phyloP scores from a whole-genome alignment of 495 filamentous ascomycete genomes.

The Penicillium bovifimosum region DNA sequence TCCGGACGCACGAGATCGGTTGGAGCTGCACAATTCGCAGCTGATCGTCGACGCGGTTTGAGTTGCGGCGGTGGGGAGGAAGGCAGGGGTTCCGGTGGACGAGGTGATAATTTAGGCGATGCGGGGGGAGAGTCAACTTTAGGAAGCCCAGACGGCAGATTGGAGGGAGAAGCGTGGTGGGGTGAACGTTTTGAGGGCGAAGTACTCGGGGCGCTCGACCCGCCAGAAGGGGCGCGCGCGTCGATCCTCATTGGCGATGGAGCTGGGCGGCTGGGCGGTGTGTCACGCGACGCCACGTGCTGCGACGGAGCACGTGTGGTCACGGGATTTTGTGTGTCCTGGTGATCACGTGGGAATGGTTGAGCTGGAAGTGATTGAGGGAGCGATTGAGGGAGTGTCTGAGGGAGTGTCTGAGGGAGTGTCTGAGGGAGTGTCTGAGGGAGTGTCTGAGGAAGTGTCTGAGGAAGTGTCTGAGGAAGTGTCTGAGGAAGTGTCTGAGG shows the following conservation, averaged over 20 bases:
- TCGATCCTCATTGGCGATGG: not conserved
- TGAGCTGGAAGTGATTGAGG: not conserved
- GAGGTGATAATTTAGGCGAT: not conserved
- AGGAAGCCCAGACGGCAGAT: conserved; percentile 1
- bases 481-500: no score
- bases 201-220: not conserved
- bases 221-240: conserved; percentile 1
- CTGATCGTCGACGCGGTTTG: not conserved
- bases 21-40: not conserved
- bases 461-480: no score
- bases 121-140: not conserved
- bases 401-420: no score
- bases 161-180: not conserved
- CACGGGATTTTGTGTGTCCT: not conserved
- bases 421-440: no score
- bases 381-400: not conserved
- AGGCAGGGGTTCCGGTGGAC: not conserved
- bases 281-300: conserved; percentile 2
- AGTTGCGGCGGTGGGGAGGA: not conserved
- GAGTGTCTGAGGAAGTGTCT: no score
- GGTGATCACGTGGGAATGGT: conserved; percentile 6
- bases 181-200: conserved; percentile 5
- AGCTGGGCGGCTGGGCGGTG: not conserved
- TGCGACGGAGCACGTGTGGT: not conserved
- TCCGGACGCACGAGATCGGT: not conserved